Conservation (phyloP, 2,329 filamentous ascomycete species). For the Raffaelea arxii region DNA sequence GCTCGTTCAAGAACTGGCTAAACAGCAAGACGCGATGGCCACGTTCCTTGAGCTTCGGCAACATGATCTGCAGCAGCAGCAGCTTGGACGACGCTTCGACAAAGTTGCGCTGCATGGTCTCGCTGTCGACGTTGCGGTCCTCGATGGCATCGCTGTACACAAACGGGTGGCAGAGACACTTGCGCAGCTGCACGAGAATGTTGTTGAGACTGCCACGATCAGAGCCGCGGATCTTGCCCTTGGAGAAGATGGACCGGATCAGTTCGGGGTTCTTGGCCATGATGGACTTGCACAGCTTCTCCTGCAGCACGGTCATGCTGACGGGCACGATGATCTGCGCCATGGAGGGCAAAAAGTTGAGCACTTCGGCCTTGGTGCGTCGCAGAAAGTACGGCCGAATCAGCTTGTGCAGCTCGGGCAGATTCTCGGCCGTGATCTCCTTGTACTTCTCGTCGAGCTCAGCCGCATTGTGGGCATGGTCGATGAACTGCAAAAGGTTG, state of each 20-base stretch:
- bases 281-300: constrained; percentile 90
- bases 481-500: constrained; percentile 92
- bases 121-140: constrained; percentile 56
- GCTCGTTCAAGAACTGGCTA: constrained; percentile 84
- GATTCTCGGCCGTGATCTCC: constrained; percentile 73
- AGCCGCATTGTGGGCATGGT: constrained; percentile 59
- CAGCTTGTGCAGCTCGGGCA: constrained; percentile 69
- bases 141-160: constrained; percentile 88
- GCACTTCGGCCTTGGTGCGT: constrained; percentile 80
- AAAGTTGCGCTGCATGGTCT: constrained; percentile 65
- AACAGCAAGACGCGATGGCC: constrained; percentile 92
- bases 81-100: constrained; percentile 89
- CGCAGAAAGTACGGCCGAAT: constrained; percentile 64
- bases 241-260: constrained; percentile 75
- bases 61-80: constrained; percentile 69
- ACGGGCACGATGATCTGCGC: constrained; percentile 91
- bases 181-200: constrained; percentile 88
- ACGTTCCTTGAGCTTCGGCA: constrained; percentile 75
- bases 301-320: constrained; percentile 90
- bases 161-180: constrained; percentile 92
- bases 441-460: constrained; percentile 65
- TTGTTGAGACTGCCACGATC: constrained; percentile 83
- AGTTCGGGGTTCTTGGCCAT: constrained; percentile 82
- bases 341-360: constrained; percentile 88
- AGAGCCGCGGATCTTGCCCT: constrained; percentile 52